These are phyloP conservation scores for Dujonia santamariae DNA, from an alignment of 1,139 yeast species.

Conservation along the genomic window DNA sequence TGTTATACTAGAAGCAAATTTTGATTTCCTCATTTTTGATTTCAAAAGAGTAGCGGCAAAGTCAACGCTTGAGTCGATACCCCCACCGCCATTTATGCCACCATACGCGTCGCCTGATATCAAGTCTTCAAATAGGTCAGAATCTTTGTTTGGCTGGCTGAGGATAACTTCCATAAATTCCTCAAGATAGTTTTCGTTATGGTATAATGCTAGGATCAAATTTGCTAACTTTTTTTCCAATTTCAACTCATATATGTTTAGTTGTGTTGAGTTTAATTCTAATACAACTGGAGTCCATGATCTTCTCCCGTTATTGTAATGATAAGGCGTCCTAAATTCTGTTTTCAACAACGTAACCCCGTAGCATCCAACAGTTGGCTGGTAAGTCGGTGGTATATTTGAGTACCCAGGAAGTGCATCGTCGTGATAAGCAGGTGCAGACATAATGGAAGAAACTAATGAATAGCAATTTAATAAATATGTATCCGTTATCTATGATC, in stretches of 20 bases:
- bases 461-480: too few species aligned
- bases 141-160: slow-evolving; percentile 8
- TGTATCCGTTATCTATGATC: too few species aligned
- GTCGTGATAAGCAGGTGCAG: slow-evolving; percentile 4
- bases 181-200: slow-evolving; percentile 25
- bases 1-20: slow-evolving; percentile 13
- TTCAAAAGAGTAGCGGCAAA: slow-evolving; percentile 9
- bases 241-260: slow-evolving; percentile 39
- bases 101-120: slow-evolving; percentile 27
- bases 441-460: too few species aligned
- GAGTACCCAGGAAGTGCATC: slow-evolving; percentile 6
- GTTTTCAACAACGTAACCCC: slow-evolving; percentile 35
- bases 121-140: slow-evolving; percentile 16
- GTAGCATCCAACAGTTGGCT: slow-evolving; percentile 29
- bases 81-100: slow-evolving; percentile 12
- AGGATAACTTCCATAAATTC: slow-evolving; percentile 13
- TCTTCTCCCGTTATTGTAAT: slow-evolving; percentile 22
- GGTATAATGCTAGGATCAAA: slow-evolving; percentile 30
- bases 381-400: slow-evolving; percentile 25
- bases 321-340: slow-evolving; percentile 40
- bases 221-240: slow-evolving; percentile 21
- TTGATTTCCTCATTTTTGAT: slow-evolving; percentile 14
- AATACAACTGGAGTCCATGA: slow-evolving; percentile 49
- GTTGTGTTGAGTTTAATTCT: slow-evolving; percentile 58
- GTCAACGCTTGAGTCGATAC: not conserved